Percentiles rank a stretch among this genome's conserved stretches.
Evolutionary conservation across 2,329 filamentous ascomycete genomes (phyloP).

Genomic region (Hymenoscyphus salicellus): DNA sequence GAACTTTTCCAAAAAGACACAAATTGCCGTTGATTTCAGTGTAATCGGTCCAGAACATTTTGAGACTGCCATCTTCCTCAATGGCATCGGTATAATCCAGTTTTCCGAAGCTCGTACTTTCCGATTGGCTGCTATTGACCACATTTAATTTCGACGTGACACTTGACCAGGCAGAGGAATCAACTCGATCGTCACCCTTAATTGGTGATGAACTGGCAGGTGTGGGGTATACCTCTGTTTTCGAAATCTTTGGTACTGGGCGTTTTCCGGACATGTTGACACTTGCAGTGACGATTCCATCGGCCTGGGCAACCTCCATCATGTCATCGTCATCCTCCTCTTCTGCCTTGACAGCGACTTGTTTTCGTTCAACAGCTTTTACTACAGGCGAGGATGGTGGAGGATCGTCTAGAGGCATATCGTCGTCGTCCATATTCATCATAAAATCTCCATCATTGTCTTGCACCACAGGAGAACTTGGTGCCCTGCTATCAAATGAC

Average conservation of each 20-base stretch:
- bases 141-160: conserved; percentile 85
- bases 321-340: conserved; percentile 74
- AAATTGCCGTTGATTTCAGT: conserved; percentile 87
- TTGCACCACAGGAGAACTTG: conserved; percentile 44
- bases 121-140: conserved; percentile 69
- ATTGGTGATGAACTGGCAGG: conserved; percentile 75
- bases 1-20: conserved; percentile 93
- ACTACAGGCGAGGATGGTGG: conserved; percentile 82
- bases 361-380: conserved; percentile 73
- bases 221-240: conserved; percentile 63
- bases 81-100: conserved; percentile 78
- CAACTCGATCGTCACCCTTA: conserved; percentile 59
- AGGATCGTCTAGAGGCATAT: conserved; percentile 78
- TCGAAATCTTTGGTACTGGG: conserved; percentile 71
- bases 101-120: conserved; percentile 69
- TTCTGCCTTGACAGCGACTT: conserved; percentile 55
- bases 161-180: conserved; percentile 83
- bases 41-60: conserved; percentile 97
- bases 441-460: conserved; percentile 55
- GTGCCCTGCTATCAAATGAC: conserved; percentile 48
- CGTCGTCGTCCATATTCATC: conserved; percentile 61
- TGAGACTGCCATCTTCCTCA: conserved; percentile 87
- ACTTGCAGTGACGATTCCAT: conserved; percentile 65
- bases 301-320: conserved; percentile 80
- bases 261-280: conserved; percentile 84